Evolutionary conservation across 2,329 filamentous ascomycete genomes (phyloP).

Genomic region (Botrytis tulipae): DNA sequence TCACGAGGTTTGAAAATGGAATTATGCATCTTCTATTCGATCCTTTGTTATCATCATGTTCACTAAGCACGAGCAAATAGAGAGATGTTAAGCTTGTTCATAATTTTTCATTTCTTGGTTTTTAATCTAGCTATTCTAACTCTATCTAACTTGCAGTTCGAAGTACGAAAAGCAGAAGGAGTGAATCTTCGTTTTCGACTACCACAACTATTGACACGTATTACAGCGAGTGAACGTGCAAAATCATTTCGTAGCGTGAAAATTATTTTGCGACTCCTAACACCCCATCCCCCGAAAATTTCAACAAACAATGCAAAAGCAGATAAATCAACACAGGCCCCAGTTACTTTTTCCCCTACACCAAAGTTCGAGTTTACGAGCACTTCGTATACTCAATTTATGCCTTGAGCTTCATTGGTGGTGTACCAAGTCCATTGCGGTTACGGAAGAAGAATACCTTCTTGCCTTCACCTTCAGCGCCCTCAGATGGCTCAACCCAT

Average conservation of each 20-base stretch:
- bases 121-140: neutral
- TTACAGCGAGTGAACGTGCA: constrained; percentile 2
- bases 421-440: constrained; percentile 73
- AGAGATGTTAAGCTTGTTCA: neutral
- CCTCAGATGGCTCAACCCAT: constrained; percentile 92
- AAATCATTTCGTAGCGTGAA: neutral
- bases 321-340: constrained; percentile 1
- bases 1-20: neutral
- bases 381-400: constrained; percentile 21
- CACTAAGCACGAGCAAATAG: neutral
- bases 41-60: neutral
- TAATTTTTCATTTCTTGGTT: neutral
- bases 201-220: neutral
- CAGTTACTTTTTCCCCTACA: constrained; percentile 3
- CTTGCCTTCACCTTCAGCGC: constrained; percentile 75
- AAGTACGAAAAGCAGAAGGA: neutral
- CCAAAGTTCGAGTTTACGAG: neutral
- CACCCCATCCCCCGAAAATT: neutral
- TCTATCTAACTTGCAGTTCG: neutral
- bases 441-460: constrained; percentile 97
- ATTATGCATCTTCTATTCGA: neutral
- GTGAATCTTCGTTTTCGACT: neutral
- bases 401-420: constrained; percentile 33
- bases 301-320: neutral
- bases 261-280: neutral